Percentiles rank a stretch among this genome's conserved stretches.
Evolutionary conservation across 2,329 filamentous ascomycete species (phyloP).

Genomic region (Aspergillus oerlinghausenensis): DNA sequence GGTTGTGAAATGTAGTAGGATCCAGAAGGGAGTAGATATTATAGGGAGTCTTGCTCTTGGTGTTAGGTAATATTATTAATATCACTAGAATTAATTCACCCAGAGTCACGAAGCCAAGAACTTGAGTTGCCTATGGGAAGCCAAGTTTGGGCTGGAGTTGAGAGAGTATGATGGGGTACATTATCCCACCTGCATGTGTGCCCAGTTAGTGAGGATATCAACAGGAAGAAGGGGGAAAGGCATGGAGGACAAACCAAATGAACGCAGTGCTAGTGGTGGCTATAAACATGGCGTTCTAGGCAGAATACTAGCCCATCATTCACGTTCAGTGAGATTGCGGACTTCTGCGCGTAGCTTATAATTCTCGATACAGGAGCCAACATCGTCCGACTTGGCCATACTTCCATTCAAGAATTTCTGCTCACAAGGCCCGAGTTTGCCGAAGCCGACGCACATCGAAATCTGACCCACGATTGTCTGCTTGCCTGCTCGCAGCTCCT

Average conservation of each 20-base stretch:
- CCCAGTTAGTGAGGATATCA: not conserved
- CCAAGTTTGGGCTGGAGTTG: not conserved
- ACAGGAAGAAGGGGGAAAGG: not conserved
- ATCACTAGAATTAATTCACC: not conserved
- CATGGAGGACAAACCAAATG: slow-evolving; percentile 1
- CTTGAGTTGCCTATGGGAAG: not conserved
- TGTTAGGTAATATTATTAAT: slow-evolving; percentile 1
- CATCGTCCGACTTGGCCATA: too few species aligned
- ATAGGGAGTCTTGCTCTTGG: not conserved
- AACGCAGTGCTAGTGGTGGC: slow-evolving; percentile 1
- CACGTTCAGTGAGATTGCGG: too few species aligned
- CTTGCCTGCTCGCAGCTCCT: too few species aligned
- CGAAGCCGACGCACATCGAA: too few species aligned
- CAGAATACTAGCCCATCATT: too few species aligned
- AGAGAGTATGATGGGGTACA: not conserved
- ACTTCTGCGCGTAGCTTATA: too few species aligned
- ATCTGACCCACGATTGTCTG: too few species aligned
- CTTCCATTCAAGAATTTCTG: too few species aligned
- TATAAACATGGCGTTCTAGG: not conserved
- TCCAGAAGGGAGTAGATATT: not conserved
- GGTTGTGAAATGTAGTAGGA: slow-evolving; percentile 2
- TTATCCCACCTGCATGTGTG: not conserved
- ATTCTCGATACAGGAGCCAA: too few species aligned
- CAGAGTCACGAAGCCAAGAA: not conserved
- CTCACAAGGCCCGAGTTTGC: too few species aligned